Percentiles rank a stretch among this genome's conserved stretches.
These are phyloP conservation scores for Geotrichum australiense DNA, from an alignment of 1,139 yeast genomes.

Conservation along the genomic window DNA sequence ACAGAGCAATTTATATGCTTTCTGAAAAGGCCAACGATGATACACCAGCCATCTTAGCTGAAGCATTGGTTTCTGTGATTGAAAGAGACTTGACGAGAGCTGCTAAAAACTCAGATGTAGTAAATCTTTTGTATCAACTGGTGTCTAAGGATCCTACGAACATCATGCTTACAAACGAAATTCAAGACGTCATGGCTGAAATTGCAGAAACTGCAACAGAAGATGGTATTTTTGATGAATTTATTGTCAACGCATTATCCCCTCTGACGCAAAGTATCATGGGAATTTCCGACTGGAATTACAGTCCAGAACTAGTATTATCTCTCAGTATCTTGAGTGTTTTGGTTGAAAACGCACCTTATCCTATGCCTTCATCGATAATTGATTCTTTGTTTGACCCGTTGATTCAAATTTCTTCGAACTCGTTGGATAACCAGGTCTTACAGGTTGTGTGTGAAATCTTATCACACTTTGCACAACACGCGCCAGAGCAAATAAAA, in stretches of 20 bases:
- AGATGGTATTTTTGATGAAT: constrained; percentile 35
- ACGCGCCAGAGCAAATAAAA: constrained; percentile 42
- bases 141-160: constrained; percentile 74
- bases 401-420: constrained; percentile 45
- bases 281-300: constrained; percentile 27
- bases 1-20: constrained; percentile 39
- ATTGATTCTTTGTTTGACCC: constrained; percentile 48
- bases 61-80: constrained; percentile 54
- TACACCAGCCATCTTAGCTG: constrained; percentile 69
- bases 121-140: constrained; percentile 54
- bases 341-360: constrained; percentile 45
- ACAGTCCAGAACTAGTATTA: constrained; percentile 49
- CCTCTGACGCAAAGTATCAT: constrained; percentile 39
- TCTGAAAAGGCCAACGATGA: constrained; percentile 70
- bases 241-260: constrained; percentile 50
- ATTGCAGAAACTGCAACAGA: constrained; percentile 45
- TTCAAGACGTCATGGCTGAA: constrained; percentile 57
- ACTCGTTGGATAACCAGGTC: constrained; percentile 68
- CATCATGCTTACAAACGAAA: constrained; percentile 51
- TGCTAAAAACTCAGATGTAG: constrained; percentile 37
- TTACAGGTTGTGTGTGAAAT: constrained; percentile 75
- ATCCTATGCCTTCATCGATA: constrained; percentile 43
- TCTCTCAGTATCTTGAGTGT: constrained; percentile 60
- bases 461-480: constrained; percentile 54
- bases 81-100: constrained; percentile 38